Conservation (phyloP, 2,329 filamentous ascomycete genomes). For the Cladophialophora exuberans region DNA sequence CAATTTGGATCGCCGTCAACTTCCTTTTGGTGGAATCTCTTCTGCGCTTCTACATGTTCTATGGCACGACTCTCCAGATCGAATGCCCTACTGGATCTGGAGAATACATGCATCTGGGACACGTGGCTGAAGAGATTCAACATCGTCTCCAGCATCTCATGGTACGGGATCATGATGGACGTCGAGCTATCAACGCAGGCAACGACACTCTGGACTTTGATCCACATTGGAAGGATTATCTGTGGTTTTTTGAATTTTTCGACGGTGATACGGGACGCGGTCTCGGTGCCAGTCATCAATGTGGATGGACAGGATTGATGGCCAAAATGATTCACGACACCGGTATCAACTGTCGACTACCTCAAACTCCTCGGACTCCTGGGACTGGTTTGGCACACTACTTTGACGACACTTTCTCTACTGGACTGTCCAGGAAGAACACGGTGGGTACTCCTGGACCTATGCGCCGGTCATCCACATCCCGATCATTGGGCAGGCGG, state of each 20-base stretch:
- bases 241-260: conserved; percentile 98
- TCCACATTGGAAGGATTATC: conserved; percentile 85
- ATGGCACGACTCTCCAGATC: conserved; percentile 83
- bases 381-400: conserved; percentile 84
- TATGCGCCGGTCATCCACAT: conserved; percentile 56
- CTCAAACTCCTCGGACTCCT: conserved; percentile 89
- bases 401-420: conserved; percentile 86
- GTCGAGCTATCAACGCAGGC: conserved; percentile 83
- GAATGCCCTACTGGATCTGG: conserved; percentile 94
- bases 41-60: conserved; percentile 96
- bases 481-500: conserved; percentile 78
- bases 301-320: conserved; percentile 93
- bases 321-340: conserved; percentile 98
- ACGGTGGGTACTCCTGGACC: conserved; percentile 26
- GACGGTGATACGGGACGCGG: conserved; percentile 89
- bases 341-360: conserved; percentile 85
- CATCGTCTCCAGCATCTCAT: conserved; percentile 93
- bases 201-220: conserved; percentile 89
- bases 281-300: conserved; percentile 90
- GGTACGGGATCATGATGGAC: conserved; percentile 78
- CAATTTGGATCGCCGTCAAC: conserved; percentile 95
- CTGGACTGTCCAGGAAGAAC: conserved; percentile 47
- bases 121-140: conserved; percentile 92
- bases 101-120: conserved; percentile 92
- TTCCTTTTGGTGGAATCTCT: conserved; percentile 91